A percentile compares a stretch with the other conserved stretches of the same genome.
Evolutionary conservation across 1,284 basidiomycete species (phyloP).

Genomic region (Leccinum angustisporum): DNA sequence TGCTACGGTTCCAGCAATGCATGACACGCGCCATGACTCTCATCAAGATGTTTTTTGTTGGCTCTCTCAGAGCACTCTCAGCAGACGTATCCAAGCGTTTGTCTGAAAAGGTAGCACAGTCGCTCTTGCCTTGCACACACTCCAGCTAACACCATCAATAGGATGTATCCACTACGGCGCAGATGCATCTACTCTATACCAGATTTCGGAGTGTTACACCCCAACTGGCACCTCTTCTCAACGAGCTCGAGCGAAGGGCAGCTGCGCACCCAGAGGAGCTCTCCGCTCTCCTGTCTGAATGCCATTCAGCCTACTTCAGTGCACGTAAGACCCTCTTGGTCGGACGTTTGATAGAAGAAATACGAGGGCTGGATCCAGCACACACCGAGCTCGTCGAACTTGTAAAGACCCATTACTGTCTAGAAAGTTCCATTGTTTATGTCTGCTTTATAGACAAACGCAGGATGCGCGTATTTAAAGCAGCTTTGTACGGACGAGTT

Average conservation of each 20-base stretch:
- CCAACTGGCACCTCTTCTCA: constrained; percentile 73
- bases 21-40: constrained; percentile 95
- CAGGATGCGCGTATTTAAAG: constrained; percentile 89
- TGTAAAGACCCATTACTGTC: constrained; percentile 42
- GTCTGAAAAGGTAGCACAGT: constrained; percentile 60
- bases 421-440: neutral
- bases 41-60: constrained; percentile 92
- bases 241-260: constrained; percentile 81
- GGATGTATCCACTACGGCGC: constrained; percentile 81
- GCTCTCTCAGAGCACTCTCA: constrained; percentile 72
- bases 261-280: constrained; percentile 74
- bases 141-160: constrained; percentile 29
- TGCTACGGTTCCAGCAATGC: constrained; percentile 93
- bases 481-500: constrained; percentile 89
- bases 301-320: constrained; percentile 79
- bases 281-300: constrained; percentile 75
- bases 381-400: constrained; percentile 83
- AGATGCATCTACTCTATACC: constrained; percentile 84
- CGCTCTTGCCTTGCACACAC: neutral
- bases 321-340: constrained; percentile 72
- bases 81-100: constrained; percentile 73
- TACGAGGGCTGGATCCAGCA: constrained; percentile 75
- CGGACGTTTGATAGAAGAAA: constrained; percentile 73
- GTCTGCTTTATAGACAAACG: constrained; percentile 59
- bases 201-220: constrained; percentile 76